phyloP scores from a whole-genome alignment of 257 asterid genomes.

The Lithospermum erythrorhizon region DNA sequence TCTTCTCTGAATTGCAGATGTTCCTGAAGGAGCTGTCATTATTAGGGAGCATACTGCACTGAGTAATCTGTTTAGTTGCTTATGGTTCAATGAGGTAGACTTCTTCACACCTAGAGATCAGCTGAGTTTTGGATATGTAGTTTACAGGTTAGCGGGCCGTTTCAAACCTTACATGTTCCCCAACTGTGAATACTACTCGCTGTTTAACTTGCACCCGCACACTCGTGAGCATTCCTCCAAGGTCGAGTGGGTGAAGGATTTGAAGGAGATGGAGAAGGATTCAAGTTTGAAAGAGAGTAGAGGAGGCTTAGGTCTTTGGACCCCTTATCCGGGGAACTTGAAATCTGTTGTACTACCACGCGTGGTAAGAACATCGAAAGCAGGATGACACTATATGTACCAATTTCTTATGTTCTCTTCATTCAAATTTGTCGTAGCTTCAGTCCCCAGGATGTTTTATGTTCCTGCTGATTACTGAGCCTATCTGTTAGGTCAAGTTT shows the following conservation, averaged over 20 bases:
- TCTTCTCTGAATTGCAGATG: conserved; percentile 44
- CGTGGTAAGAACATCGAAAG: conserved; percentile 75
- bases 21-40: conserved; percentile 97
- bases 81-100: conserved; percentile 97
- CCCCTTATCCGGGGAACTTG: conserved; percentile 76
- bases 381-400: conserved; percentile 39
- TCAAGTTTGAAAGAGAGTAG: conserved; percentile 73
- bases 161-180: conserved; percentile 83
- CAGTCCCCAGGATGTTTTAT: no score
- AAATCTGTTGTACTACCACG: conserved; percentile 67
- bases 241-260: conserved; percentile 84
- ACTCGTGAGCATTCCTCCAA: conserved; percentile 88
- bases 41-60: conserved; percentile 75
- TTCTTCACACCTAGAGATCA: conserved; percentile 95
- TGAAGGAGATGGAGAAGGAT: conserved; percentile 58
- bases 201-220: conserved; percentile 75
- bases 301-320: conserved; percentile 96
- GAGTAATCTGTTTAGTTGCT: conserved; percentile 81
- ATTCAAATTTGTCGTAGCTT: no score
- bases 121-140: conserved; percentile 90
- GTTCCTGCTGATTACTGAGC: no score
- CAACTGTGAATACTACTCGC: conserved; percentile 84
- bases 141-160: conserved; percentile 50
- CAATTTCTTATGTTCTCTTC: not conserved
- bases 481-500: not conserved